A percentile compares a stretch with the other conserved stretches of the same genome.
phyloP scores from a whole-genome alignment of 148 eudicot species.

The Polygonum maritimum region DNA sequence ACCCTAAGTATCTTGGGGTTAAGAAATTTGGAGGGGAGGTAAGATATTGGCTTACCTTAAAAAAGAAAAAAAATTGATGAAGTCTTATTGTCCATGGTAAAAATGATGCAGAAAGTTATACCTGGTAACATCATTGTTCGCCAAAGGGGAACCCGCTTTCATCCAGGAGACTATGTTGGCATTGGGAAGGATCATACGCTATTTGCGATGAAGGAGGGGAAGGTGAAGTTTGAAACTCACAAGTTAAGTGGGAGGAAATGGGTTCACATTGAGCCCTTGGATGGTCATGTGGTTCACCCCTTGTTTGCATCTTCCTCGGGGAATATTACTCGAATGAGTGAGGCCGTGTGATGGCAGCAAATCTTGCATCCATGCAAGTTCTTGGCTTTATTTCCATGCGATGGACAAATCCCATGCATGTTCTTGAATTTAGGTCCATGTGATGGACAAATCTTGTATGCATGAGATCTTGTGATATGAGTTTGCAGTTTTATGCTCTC shows the following conservation, averaged over 20 bases:
- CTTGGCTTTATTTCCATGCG: too few relatives aligned
- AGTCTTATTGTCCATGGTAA: background rate
- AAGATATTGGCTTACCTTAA: constrained; percentile 8
- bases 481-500: background rate
- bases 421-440: background rate
- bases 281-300: constrained; percentile 77
- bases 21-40: constrained; percentile 86
- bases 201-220: constrained; percentile 72
- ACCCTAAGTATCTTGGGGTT: constrained; percentile 67
- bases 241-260: constrained; percentile 82
- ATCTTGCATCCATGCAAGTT: background rate
- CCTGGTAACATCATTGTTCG: constrained; percentile 83
- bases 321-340: constrained; percentile 13
- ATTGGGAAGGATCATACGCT: constrained; percentile 86
- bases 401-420: background rate
- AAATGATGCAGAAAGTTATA: constrained; percentile 45
- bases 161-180: constrained; percentile 78
- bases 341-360: constrained; percentile 1
- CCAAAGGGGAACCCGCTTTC: constrained; percentile 73
- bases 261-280: constrained; percentile 85
- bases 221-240: constrained; percentile 69
- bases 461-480: background rate
- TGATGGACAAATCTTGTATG: background rate
- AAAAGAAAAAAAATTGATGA: background rate
- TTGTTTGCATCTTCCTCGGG: constrained; percentile 30